Conservation (phyloP, 2,329 filamentous ascomycete species). For the Fusarium sp. region DNA sequence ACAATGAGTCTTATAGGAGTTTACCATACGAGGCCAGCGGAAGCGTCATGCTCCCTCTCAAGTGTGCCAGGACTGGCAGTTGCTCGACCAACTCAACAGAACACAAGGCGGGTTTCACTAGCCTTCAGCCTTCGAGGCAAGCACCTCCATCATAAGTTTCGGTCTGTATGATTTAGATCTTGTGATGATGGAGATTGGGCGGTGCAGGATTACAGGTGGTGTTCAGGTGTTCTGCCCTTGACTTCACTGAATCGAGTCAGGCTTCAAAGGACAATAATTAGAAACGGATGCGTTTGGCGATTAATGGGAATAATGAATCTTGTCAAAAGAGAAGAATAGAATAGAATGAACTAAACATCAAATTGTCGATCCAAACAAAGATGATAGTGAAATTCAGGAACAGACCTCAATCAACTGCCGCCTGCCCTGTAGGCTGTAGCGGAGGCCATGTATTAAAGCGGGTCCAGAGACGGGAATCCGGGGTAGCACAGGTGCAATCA, state of each 20-base stretch:
- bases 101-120: conserved; percentile 47
- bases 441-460: neutral
- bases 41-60: conserved; percentile 38
- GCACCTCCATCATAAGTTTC: conserved; percentile 18
- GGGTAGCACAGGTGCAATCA: conserved; percentile 32
- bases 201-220: conserved; percentile 1
- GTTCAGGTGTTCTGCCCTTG: conserved; percentile 17
- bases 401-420: conserved; percentile 12
- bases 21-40: conserved; percentile 50
- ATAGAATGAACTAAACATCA: neutral
- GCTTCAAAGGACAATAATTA: neutral
- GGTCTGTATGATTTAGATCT: neutral
- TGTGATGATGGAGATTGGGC: conserved; percentile 9
- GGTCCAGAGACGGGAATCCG: conserved; percentile 34
- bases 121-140: conserved; percentile 46
- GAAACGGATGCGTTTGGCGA: neutral
- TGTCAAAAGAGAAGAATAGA: neutral
- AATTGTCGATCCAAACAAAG: neutral
- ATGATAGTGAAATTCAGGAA: neutral
- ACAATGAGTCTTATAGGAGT: conserved; percentile 30
- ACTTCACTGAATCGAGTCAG: neutral
- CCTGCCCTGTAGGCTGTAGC: conserved; percentile 6
- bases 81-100: conserved; percentile 50
- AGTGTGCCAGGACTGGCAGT: conserved; percentile 34
- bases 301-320: neutral